Percentiles rank a stretch among this genome's conserved stretches.
Evolutionary conservation across 2,329 filamentous ascomycete species (phyloP).

Genomic region (Lojkania enalia): DNA sequence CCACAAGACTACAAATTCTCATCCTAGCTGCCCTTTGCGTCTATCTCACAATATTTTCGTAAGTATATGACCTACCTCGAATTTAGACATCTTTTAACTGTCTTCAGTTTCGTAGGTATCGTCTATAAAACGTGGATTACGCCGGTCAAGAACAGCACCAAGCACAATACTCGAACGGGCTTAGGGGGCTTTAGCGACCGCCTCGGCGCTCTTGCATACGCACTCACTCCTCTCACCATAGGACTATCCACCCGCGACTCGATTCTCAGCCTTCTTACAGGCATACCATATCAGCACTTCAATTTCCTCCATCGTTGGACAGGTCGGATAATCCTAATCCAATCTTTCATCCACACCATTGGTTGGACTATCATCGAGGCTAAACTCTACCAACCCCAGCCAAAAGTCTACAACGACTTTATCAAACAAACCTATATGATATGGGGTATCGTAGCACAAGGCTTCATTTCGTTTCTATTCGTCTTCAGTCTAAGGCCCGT

Average conservation of each 20-base stretch:
- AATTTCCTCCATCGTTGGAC: constrained; percentile 78
- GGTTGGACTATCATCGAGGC: constrained; percentile 70
- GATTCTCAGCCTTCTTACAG: constrained; percentile 69
- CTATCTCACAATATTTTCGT: constrained; percentile 67
- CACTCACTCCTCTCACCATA: constrained; percentile 71
- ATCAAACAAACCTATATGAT: constrained; percentile 69
- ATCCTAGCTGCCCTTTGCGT: constrained; percentile 60
- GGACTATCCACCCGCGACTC: constrained; percentile 71
- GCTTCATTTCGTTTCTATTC: constrained; percentile 64
- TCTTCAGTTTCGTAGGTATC: constrained; percentile 60
- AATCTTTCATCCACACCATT: constrained; percentile 70
- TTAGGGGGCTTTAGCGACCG: constrained; percentile 71
- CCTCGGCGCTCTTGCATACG: constrained; percentile 71
- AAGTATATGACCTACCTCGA: neutral
- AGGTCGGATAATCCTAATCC: constrained; percentile 71
- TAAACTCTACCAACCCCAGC: constrained; percentile 72
- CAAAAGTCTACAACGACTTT: constrained; percentile 59
- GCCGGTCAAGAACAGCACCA: constrained; percentile 60
- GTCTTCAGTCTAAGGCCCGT: constrained; percentile 62
- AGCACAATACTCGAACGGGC: constrained; percentile 66
- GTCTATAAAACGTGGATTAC: constrained; percentile 71
- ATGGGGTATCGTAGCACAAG: constrained; percentile 72
- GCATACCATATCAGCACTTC: constrained; percentile 75
- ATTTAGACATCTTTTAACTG: neutral
- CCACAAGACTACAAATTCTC: constrained; percentile 68